A percentile compares a stretch with the other conserved stretches of the same genome.
phyloP scores from a whole-genome alignment of 371 early-diverging fungal genomes.

The Choanephora cucurbitarum region DNA sequence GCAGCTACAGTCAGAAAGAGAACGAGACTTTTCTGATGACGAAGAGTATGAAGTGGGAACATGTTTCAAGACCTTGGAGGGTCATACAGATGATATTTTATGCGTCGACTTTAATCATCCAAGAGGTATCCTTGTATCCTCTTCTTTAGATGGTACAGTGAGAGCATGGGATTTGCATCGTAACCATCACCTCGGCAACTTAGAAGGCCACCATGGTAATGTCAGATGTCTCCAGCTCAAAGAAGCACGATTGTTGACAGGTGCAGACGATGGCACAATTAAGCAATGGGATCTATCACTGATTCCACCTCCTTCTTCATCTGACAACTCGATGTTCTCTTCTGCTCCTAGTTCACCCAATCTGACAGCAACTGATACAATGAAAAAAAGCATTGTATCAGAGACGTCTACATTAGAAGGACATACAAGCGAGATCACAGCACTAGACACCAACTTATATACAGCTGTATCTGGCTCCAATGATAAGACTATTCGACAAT shows the following conservation, averaged over 20 bases:
- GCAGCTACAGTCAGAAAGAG: constrained; percentile 8
- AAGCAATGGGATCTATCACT: constrained; percentile 82
- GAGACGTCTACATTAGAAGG: constrained; percentile 52
- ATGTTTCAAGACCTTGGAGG: constrained; percentile 61
- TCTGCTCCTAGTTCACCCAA: constrained; percentile 38
- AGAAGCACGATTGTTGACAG: constrained; percentile 68
- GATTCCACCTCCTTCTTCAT: constrained; percentile 35
- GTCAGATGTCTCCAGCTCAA: constrained; percentile 74
- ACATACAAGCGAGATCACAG: constrained; percentile 57
- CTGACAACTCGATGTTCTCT: constrained; percentile 27
- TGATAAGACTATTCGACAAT: constrained; percentile 88
- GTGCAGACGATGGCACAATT: constrained; percentile 79
- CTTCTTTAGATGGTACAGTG: constrained; percentile 77
- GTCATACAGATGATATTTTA: constrained; percentile 74
- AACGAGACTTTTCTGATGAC: constrained; percentile 18
- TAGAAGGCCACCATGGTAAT: constrained; percentile 63
- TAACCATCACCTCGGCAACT: constrained; percentile 56
- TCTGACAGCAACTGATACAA: constrained; percentile 20
- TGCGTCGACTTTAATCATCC: constrained; percentile 71
- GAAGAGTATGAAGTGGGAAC: constrained; percentile 41
- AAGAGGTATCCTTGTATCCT: constrained; percentile 68
- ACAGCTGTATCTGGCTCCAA: constrained; percentile 77
- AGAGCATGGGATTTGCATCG: constrained; percentile 75
- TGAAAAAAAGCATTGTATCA: constrained; percentile 27
- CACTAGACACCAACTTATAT: constrained; percentile 49